Base-by-base conservation (phyloP, 2,329 filamentous ascomycete species). In the Eurotiales sp. region DNA sequence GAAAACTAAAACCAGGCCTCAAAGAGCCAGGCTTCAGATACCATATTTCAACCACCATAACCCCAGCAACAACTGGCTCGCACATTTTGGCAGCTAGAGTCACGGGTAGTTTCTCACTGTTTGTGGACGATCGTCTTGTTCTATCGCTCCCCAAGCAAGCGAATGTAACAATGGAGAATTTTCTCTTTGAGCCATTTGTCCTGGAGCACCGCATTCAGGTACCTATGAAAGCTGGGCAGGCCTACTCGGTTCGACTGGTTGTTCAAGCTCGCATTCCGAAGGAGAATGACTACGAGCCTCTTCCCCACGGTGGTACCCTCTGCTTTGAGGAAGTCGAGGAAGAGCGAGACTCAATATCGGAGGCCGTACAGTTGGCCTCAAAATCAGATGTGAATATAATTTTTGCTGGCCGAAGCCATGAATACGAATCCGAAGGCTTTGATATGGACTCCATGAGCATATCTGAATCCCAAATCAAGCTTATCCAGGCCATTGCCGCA, bases 381-480 rank as follows among this genome's bases (percentile, higher is more conserved):
- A 76, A 80, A 34, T 84, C 85, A 1, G 87, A 64, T 14, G 55
- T 55, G 10, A 56, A 55, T 0, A 56, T 64, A 17, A 25, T 64
- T 14, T 62, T 57, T 37, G 56, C 56, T 1, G 62, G 62, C 1
- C 47, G 61, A 21, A 64, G 57, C 15, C 32, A 40, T 8, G 87
- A 92, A 62, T 91, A 87, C 86, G 88, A 92, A 66, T 85, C 84
- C 0, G 88, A 91, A 72, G 86, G 86, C 30, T 77, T 81, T 30
- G 81, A 84, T 59, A 77, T 81, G 51, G 68, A 72, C 11, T 72
- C 73, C 62, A 80, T 45, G 7, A 49, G 34, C 10, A 46, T 59
- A 1, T 49, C 51, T n/a, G 19, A 29, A 12, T 34, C 39, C 11
- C 56, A 59, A 29, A 56, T 56, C 11, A 45, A 46, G 19, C 48